Evolutionary conservation across 2,329 filamentous ascomycete species (phyloP).

Genomic region (Hymenoscyphus occultus): DNA sequence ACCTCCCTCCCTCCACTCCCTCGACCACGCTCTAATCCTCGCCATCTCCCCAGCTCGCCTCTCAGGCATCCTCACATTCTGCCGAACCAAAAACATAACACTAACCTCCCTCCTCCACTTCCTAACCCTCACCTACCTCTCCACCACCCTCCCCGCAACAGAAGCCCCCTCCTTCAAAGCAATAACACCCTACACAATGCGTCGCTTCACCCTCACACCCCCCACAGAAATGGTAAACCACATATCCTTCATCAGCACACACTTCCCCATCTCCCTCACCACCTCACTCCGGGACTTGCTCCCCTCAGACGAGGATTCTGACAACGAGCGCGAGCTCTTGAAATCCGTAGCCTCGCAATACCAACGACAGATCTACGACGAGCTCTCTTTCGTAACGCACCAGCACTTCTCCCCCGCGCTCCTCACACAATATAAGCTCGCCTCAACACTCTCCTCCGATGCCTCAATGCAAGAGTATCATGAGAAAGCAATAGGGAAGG

Average conservation of each 20-base stretch:
- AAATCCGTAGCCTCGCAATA: conserved; percentile 15
- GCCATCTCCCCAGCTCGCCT: conserved; percentile 13
- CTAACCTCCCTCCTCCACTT: conserved; percentile 28
- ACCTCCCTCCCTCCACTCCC: not conserved
- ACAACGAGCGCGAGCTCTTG: conserved; percentile 7
- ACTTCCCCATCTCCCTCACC: conserved; percentile 12
- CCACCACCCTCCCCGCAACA: conserved; percentile 5
- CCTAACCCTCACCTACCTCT: conserved; percentile 22
- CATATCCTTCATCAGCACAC: conserved; percentile 17
- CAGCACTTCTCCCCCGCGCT: conserved; percentile 7
- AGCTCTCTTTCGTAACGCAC: conserved; percentile 10
- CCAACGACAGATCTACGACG: conserved; percentile 14
- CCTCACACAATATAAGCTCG: conserved; percentile 7
- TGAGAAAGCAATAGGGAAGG: conserved; percentile 5
- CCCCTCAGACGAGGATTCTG: conserved; percentile 7
- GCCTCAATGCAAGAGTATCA: not conserved
- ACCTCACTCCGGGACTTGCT: conserved; percentile 3
- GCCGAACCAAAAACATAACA: conserved; percentile 18
- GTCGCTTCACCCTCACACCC: conserved; percentile 17
- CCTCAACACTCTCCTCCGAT: not conserved
- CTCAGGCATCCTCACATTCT: conserved; percentile 5
- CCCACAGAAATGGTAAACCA: conserved; percentile 28
- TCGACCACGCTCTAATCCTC: conserved; percentile 9
- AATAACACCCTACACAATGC: conserved; percentile 27
- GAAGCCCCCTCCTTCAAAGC: conserved; percentile 9